Evolutionary conservation across 1,284 basidiomycete genomes (phyloP).

Genomic region (Sphagnurus paluster): DNA sequence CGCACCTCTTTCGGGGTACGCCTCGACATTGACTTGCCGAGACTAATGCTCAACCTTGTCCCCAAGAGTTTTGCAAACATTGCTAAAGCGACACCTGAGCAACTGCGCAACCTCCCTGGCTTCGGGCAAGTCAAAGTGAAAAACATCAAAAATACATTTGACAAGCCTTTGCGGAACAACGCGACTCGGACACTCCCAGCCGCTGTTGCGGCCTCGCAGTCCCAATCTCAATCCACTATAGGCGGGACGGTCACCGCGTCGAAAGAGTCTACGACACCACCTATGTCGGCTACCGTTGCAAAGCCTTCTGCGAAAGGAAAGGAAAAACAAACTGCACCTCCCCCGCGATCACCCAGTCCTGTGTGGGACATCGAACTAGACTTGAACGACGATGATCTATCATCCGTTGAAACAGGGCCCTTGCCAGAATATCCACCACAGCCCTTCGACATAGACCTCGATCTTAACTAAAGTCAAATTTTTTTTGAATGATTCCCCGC

Average conservation of each 20-base stretch:
- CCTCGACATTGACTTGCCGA: slow-evolving; percentile 16
- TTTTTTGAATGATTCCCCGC: too few species aligned
- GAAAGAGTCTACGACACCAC: slow-evolving; percentile 5
- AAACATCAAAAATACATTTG: slow-evolving; percentile 76
- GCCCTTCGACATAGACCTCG: slow-evolving; percentile 34
- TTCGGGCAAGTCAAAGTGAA: slow-evolving; percentile 95
- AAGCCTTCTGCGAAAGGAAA: slow-evolving; percentile 16
- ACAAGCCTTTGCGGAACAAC: slow-evolving; percentile 72
- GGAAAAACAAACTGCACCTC: slow-evolving; percentile 23
- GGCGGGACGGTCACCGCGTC: neutral
- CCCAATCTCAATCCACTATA: neutral
- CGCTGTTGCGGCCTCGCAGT: slow-evolving; percentile 2
- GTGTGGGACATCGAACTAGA: slow-evolving; percentile 62
- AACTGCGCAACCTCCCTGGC: slow-evolving; percentile 84
- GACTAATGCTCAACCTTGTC: slow-evolving; percentile 9
- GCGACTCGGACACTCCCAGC: slow-evolving; percentile 51
- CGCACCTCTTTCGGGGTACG: slow-evolving; percentile 90
- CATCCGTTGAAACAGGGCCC: neutral
- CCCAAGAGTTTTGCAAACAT: slow-evolving; percentile 83
- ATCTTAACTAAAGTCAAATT: slow-evolving; percentile 21
- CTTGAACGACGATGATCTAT: slow-evolving; percentile 9
- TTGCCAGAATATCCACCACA: slow-evolving; percentile 8
- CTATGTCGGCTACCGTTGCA: too few species aligned
- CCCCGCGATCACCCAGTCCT: slow-evolving; percentile 35
- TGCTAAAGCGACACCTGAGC: slow-evolving; percentile 69